Percentiles rank a stretch among this genome's conserved stretches.
phyloP scores from a whole-genome alignment of 1,139 yeast species.

The Meyerozyma smithsonii region DNA sequence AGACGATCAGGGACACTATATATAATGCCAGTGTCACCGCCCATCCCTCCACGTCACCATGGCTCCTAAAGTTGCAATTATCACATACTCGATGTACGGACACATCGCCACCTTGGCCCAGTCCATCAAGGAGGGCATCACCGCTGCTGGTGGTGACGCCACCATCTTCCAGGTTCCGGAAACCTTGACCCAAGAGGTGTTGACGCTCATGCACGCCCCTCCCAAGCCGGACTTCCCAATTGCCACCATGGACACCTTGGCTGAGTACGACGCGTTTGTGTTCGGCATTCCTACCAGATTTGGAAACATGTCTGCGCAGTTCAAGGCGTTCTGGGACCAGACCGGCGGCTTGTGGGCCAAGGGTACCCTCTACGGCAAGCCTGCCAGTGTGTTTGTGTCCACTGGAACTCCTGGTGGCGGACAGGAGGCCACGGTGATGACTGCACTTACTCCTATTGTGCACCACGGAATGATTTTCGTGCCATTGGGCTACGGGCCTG shows the following conservation, averaged over 20 bases:
- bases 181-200: slow-evolving; percentile 63
- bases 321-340: slow-evolving; percentile 75
- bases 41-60: too few species aligned
- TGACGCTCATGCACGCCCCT: slow-evolving; percentile 59
- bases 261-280: slow-evolving; percentile 66
- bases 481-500: slow-evolving; percentile 73
- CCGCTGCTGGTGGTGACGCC: slow-evolving; percentile 69
- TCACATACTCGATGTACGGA: slow-evolving; percentile 80
- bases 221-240: slow-evolving; percentile 65
- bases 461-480: slow-evolving; percentile 80
- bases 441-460: slow-evolving; percentile 59
- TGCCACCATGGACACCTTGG: slow-evolving; percentile 57
- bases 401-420: slow-evolving; percentile 87
- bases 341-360: slow-evolving; percentile 81
- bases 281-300: slow-evolving; percentile 83
- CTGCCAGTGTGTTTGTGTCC: slow-evolving; percentile 70
- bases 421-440: slow-evolving; percentile 67
- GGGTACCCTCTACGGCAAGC: slow-evolving; percentile 72
- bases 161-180: slow-evolving; percentile 76
- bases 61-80: slow-evolving; percentile 34
- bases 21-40: neutral
- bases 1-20: too few species aligned
- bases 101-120: slow-evolving; percentile 69
- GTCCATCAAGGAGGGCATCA: slow-evolving; percentile 66
- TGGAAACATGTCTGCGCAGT: slow-evolving; percentile 80